Base-by-base conservation (phyloP, 23 red algal genomes). In the Gracilaria gracilis region DNA sequence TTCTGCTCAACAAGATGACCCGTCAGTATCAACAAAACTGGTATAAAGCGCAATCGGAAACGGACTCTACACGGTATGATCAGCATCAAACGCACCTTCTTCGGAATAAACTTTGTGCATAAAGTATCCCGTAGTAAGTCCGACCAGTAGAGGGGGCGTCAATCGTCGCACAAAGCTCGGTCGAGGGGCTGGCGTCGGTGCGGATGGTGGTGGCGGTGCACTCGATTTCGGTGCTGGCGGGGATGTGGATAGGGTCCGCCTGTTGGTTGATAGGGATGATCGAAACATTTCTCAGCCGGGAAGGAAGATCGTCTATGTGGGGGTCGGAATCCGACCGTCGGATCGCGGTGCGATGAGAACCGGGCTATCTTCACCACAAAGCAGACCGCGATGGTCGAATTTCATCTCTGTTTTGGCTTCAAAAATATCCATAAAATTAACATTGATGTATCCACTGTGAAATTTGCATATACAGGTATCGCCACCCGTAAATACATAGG, bases 201-300 rank as follows among this genome's bases (percentile, higher is more conserved):
- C n/a, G 25, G 72, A 51, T 11, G 72, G 72, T 11, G 72, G 46
- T 34, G 64, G 64, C 11, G 64, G 64, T 36, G 64, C 27, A 7
- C 31, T 37, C 42, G 38, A 49, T 46, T 40, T 4, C 21, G 72
- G 46, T 8, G 72, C 39, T 49, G 72, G 21, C 39, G 72, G n/a
- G 2, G 72, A 46, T 29, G 38, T 50, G 42, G 72, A 77, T 13
- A 77, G 39, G 40, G 72, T 51, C 40, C 72, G 72, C 46, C n/a
- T 77, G 38, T 51, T 32, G 6, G n/a, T n/a, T n/a, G 72, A 24
- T 34, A 77, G 72, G 27, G 28, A 28, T 25, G 46, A 77, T 77
- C 72, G 72, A 31, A 77, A 77, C 72, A 77, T 77, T 77, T 77
- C 72, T 77, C 23, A 51, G 72, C 46, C 25, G n/a, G 40, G 39